These are phyloP conservation scores for Chenopodium quinoa DNA, from an alignment of 148 eudicot genomes.

Conservation along the genomic window DNA sequence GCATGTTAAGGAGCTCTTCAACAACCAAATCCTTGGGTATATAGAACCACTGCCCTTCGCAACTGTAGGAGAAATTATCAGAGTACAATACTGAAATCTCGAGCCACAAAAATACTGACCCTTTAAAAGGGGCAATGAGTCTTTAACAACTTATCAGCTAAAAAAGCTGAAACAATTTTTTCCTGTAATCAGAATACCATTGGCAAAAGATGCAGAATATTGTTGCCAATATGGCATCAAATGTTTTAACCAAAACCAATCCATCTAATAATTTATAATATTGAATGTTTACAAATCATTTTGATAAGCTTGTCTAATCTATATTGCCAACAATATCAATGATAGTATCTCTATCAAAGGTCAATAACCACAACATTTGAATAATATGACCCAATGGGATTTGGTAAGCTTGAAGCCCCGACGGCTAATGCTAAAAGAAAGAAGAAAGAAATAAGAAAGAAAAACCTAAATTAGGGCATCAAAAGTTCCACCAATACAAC, in stretches of 20 bases:
- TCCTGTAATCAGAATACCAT: background rate
- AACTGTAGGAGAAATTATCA: no score
- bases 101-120: no score
- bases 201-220: background rate
- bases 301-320: background rate
- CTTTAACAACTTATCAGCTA: no score
- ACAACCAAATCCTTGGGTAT: no score
- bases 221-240: background rate
- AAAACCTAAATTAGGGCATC: conserved; percentile 1
- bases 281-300: background rate
- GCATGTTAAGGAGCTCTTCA: no score
- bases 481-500: conserved; percentile 1
- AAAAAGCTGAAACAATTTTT: background rate
- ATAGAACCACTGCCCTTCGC: no score
- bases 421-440: background rate
- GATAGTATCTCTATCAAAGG: background rate
- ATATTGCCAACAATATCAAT: background rate
- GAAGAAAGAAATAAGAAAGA: background rate
- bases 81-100: no score
- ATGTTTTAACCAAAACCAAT: background rate
- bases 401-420: background rate
- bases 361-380: background rate
- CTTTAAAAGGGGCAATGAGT: no score
- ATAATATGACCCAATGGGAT: conserved; percentile 5
- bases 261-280: background rate